Evolutionary conservation across 768 basidiomycete genomes (phyloP).

Genomic region (Boletellus ananas): DNA sequence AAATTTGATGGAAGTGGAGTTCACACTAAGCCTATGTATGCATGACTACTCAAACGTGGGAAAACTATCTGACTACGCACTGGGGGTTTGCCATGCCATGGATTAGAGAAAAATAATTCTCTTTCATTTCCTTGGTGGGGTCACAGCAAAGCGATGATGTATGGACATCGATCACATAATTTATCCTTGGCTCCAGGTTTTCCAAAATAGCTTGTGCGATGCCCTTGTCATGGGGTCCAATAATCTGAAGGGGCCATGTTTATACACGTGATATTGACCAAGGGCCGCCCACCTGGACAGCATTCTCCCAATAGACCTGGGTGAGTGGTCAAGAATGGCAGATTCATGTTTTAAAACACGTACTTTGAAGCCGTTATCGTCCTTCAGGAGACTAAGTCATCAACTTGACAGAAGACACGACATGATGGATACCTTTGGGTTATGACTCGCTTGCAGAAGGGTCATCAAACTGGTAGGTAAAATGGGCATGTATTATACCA

Average conservation of each 20-base stretch:
- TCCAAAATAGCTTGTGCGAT: conserved; percentile 63
- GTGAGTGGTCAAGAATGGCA: background rate
- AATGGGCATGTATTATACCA: conserved; percentile 1
- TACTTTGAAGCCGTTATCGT: conserved; percentile 89
- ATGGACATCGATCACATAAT: conserved; percentile 35
- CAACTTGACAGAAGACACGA: background rate
- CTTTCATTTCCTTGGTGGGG: conserved; percentile 54
- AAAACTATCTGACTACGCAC: conserved; percentile 6
- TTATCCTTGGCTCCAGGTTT: conserved; percentile 54
- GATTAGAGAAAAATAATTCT: conserved; percentile 52
- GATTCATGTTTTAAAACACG: background rate
- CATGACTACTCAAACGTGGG: background rate
- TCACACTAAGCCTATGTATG: conserved; percentile 8
- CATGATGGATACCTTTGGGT: conserved; percentile 63
- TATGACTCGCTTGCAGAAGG: conserved; percentile 63
- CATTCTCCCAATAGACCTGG: conserved; percentile 89
- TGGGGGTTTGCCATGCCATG: conserved; percentile 13
- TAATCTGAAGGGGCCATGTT: conserved; percentile 51
- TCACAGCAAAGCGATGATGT: conserved; percentile 49
- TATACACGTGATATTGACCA: background rate
- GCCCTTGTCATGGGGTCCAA: conserved; percentile 75
- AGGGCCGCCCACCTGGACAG: conserved; percentile 56
- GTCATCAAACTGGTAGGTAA: background rate
- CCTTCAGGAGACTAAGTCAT: conserved; percentile 34
- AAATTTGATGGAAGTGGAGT: conserved; percentile 44